Base-by-base conservation (phyloP, 2,329 filamentous ascomycete genomes). In the Coniella lustricola region DNA sequence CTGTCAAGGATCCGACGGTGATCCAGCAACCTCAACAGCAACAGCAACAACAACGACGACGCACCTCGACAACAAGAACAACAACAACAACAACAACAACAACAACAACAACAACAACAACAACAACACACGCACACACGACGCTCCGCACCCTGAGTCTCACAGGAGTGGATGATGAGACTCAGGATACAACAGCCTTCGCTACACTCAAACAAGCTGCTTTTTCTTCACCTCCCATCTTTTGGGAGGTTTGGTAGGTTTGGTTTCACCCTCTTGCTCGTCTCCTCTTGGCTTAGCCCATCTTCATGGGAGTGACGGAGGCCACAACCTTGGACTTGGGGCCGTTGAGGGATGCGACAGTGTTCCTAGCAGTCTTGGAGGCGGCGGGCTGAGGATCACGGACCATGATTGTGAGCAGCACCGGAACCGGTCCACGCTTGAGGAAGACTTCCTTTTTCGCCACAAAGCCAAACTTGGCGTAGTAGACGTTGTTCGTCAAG, bases 401-500 rank as follows among this genome's bases (percentile, higher is more conserved):
- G 45, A 91, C 83, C 87, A 94, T 94, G 67, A 90, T 85, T 61
- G 86, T 84, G 64, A 91, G 69, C 50, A 72, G 72, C 43, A 90
- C 75, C 22, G 83, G 77, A 51, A 74, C 70, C 22, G 66, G 63
- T 9, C 73, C 79, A 43, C 82, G 70, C 59, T 74, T 69, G 58
- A 90, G 69, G 60, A 76, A 73, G 56, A 91, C 77, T 57, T 81
- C 76, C 58, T 75, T 76, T 60, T 74, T 75, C 56, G 76, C 64
- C 62, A 81, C 75, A 64, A 91, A 94, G 25, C 86, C 87, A 64
- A 87, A 82, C 64, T 82, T 85, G 55, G 76, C 69, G 64, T 93
- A 94, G 64, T 90, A 88, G 31, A 67, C 64, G 54, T 81, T 77
- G 63, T 91, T 93, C 53, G 69, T 68, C 49, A 67, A 68, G 50